Conservation (phyloP, 441 rosid species). For the Hura crepitans region DNA sequence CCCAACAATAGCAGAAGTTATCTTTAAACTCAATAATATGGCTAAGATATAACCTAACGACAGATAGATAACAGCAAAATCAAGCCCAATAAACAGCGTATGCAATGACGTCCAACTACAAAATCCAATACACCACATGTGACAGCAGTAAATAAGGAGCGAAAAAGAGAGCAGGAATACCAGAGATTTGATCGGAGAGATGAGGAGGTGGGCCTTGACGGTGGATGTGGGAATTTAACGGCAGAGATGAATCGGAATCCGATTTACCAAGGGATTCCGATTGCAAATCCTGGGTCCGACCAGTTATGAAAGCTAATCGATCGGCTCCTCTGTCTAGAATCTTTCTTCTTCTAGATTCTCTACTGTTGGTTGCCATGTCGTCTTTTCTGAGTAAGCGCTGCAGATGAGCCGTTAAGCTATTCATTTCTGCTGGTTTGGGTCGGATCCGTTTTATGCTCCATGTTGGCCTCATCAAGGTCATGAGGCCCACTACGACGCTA, state of each 20-base stretch:
- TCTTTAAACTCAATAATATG: no score
- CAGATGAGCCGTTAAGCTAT: background rate
- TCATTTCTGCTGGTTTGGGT: no score
- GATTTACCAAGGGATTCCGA: constrained; percentile 25
- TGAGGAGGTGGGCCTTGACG: constrained; percentile 19
- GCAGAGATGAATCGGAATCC: constrained; percentile 29
- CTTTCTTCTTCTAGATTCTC: constrained; percentile 78
- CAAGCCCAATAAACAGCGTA: background rate
- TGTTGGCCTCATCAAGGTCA: no score
- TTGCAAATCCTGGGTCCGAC: constrained; percentile 47
- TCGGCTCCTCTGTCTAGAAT: constrained; percentile 77
- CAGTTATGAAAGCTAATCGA: constrained; percentile 77
- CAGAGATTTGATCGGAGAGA: constrained; percentile 30
- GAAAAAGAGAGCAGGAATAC: constrained; percentile 23
- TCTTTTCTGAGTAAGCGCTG: background rate
- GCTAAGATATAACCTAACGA: no score
- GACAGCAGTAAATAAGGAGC: background rate
- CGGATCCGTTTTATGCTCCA: background rate
- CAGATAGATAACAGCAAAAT: background rate
- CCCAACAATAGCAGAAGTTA: no score
- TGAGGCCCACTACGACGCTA: no score
- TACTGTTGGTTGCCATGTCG: constrained; percentile 53
- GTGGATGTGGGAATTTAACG: constrained; percentile 13
- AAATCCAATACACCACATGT: background rate
- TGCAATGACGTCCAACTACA: background rate